Evolutionary conservation across 768 basidiomycete genomes (phyloP), one percentile per base, ranked within the genome.

Genomic region (Inosperma sp.): DNA sequence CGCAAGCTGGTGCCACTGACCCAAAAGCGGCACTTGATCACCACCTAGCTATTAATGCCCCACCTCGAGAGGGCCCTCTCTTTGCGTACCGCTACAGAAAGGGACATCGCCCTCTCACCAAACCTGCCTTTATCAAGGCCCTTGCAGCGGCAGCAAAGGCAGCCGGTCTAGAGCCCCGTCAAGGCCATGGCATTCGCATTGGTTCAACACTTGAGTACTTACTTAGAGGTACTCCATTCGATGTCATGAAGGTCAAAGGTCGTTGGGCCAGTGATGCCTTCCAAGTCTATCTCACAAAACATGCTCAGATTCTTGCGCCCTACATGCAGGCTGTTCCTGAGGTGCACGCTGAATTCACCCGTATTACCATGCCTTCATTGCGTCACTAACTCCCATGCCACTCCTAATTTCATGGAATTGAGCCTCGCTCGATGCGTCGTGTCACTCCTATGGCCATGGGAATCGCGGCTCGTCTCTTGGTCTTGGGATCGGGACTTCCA

Each of bases 221-320:
- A 0, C 62, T 74, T 3, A 55, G 60, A 7, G 68, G 68, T 0
- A 47, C 68, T 0, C 65, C 70, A 5, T 68, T 75, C 33, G 66
- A 74, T 4, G 65, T 67, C 0, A 60, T 72, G 22, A 70, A 71
- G 37, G 55, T 59, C 0, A 72, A 61, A 21, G 69, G 72, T 0
- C 40, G 64, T 0, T 76, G 72, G 74, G 50, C 55, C 0, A 67
- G 70, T 35, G 61, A 73, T 7, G 60, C 66, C 2, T 73, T 65
- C 36, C 30, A 54, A 30, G 19, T 46, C n/a, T 63, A 63, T 37
- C 54, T 63, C 3, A 16, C 31, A 9, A 56, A 58, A 25, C 62
- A 62, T 49, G 59, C 55, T 0, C 55, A 57, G 10, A 56, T 62
- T 16, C 36, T 62, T 0, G 55, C 58, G 1, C 62, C 58, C 1